These are phyloP conservation scores for Ambrosiella xylebori DNA, from an alignment of 2,329 filamentous ascomycete species.

Conservation along the genomic window DNA sequence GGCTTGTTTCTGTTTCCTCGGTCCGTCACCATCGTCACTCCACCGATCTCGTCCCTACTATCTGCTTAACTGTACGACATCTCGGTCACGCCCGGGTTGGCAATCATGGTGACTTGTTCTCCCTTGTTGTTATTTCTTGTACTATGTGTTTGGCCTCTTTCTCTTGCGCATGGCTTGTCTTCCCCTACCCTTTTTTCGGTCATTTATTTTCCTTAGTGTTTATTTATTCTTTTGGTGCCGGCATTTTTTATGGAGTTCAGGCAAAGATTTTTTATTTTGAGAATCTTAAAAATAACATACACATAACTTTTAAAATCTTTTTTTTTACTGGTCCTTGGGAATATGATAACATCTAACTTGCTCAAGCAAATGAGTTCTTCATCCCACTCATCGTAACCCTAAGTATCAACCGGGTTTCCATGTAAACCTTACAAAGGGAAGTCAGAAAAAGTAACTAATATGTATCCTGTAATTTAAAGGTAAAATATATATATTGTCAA, in stretches of 20 bases:
- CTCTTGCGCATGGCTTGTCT: slow-evolving; percentile 1
- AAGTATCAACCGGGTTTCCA: not conserved
- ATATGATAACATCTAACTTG: too few species aligned
- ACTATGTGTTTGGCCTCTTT: not conserved
- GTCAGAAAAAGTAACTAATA: not conserved
- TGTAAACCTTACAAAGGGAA: too few species aligned
- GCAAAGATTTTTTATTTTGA: slow-evolving; percentile 13
- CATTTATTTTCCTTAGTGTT: slow-evolving; percentile 6
- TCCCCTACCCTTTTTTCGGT: slow-evolving; percentile 3
- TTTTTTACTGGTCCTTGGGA: not conserved
- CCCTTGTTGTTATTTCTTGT: not conserved
- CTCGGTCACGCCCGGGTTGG: not conserved
- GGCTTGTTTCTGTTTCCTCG: not conserved
- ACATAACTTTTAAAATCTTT: not conserved
- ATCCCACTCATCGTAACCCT: not conserved
- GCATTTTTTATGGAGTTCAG: slow-evolving; percentile 14
- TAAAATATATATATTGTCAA: not conserved
- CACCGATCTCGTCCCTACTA: not conserved
- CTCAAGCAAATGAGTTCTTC: too few species aligned
- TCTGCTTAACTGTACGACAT: not conserved
- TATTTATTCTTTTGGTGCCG: slow-evolving; percentile 11
- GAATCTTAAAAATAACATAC: slow-evolving; percentile 6
- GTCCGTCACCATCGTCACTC: not conserved
- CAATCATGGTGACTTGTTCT: slow-evolving; percentile 1
- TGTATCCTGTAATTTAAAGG: not conserved